Evolutionary conservation across 495 filamentous ascomycete species (phyloP), one percentile per base, ranked within the genome.

Genomic region (Pyronema omphalodes): DNA sequence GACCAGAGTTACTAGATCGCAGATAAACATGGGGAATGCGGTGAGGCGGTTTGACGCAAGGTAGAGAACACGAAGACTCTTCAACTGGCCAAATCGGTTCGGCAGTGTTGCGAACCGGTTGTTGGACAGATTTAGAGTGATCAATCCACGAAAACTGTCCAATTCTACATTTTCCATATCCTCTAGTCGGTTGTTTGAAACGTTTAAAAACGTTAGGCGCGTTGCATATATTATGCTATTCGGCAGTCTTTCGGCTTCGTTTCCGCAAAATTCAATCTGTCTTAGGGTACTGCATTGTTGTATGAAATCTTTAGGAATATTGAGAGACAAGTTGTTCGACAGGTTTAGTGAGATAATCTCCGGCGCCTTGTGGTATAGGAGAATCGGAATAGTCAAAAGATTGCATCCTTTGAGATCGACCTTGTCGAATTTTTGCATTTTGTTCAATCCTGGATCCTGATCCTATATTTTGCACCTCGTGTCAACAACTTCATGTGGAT

Each of bases 281-380:
- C 91, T 82, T 35, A 99, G 68, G 62, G 87, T 87, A 47, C 79
- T 78, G 67, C 93, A 99, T 41, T 84, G 80, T 62, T 93, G 86
- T 47, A 99, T 89, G 67, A 99, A 99, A 67, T 99, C 91, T 62
- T 85, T 86, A 0, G 91, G 91, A 11, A 99, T 78, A 66, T 95
- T 86, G 44, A 99, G 73, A 0, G 86, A 86, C 12, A 95, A 75
- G 59, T 99, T 99, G 18, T 81, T 74, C 0, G 89, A 95, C 29
- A 99, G 70, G 62, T 96, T 95, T 35, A 99, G 72, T 7, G 86
- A 93, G 50, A 94, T 89, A 56, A 99, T 96, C 58, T 96, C 91
- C 9, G 78, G 72, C 1, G 88, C 82, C 67, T 84, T 93, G 58
- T 86, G 84, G 65, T 96, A 96, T 9, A 99, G 77, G 3, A 79